phyloP scores from a whole-genome alignment of 192 early-diverging fungal species.

The Entophlyctis luteolus region DNA sequence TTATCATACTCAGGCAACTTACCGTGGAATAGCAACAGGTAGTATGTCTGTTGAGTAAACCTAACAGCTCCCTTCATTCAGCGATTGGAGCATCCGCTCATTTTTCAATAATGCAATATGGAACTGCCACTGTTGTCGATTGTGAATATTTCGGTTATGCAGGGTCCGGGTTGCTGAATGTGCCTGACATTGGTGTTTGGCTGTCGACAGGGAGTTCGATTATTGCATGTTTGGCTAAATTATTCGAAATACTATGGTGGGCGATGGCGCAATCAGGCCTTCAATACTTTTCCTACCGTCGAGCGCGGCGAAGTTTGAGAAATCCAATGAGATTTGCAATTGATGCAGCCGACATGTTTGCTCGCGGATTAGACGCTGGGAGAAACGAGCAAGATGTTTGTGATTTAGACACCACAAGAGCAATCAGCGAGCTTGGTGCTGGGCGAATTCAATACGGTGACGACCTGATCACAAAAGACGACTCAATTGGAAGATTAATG shows the following conservation, averaged over 20 bases:
- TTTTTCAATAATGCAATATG: constrained; percentile 13
- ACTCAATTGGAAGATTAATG: neutral
- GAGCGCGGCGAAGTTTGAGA: neutral
- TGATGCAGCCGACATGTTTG: constrained; percentile 15
- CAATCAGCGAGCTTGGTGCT: constrained; percentile 4
- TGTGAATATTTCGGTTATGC: constrained; percentile 15
- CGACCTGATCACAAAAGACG: constrained; percentile 3
- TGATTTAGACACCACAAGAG: neutral
- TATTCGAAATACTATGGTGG: constrained; percentile 24
- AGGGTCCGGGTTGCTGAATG: neutral
- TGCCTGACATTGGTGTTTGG: neutral
- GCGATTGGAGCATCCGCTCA: constrained; percentile 2
- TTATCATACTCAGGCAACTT: constrained; percentile 4
- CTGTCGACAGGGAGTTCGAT: neutral
- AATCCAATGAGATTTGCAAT: constrained; percentile 18
- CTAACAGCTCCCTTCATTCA: neutral
- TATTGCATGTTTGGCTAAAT: neutral
- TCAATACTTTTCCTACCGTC: neutral
- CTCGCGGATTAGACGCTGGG: neutral
- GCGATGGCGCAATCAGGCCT: neutral
- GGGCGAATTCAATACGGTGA: constrained; percentile 10
- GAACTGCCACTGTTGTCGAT: neutral
- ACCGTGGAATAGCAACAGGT: constrained; percentile 10
- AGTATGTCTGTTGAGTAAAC: neutral
- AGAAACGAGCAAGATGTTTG: constrained; percentile 4